A percentile compares a stretch with the other conserved stretches of the same genome.
Evolutionary conservation across 2,329 filamentous ascomycete species (phyloP).

Genomic region (Fusarium tupiense): DNA sequence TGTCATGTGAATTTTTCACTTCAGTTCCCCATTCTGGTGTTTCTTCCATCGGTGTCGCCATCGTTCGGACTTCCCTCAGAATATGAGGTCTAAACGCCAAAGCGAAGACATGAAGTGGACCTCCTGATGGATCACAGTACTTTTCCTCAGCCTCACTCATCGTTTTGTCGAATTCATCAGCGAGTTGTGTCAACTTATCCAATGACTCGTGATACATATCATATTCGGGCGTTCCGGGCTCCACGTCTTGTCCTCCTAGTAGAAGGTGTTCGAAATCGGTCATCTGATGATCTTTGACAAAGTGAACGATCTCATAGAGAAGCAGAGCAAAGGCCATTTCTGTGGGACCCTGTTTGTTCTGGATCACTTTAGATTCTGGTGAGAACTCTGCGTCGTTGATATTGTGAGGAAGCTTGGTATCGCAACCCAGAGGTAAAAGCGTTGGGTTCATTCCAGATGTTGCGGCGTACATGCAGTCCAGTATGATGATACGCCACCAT

Average conservation of each 20-base stretch:
- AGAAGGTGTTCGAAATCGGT: slow-evolving; percentile 3
- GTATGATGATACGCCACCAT: slow-evolving; percentile 13
- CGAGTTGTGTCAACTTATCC: background rate
- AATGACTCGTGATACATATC: background rate
- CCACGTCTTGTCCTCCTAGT: background rate
- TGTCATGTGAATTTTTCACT: background rate
- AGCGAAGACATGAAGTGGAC: background rate
- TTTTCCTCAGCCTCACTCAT: background rate
- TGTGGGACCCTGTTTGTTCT: background rate
- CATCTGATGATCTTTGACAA: background rate
- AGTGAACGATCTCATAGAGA: background rate
- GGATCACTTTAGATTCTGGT: background rate
- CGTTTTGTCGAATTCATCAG: background rate
- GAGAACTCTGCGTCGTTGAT: slow-evolving; percentile 7
- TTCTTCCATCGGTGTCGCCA: background rate
- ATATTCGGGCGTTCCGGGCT: slow-evolving; percentile 1
- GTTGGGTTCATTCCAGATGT: slow-evolving; percentile 12
- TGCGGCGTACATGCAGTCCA: slow-evolving; percentile 12
- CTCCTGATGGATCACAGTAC: slow-evolving; percentile 1
- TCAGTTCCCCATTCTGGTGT: slow-evolving; percentile 13
- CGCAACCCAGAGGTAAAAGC: background rate
- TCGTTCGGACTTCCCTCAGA: background rate
- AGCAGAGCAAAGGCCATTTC: slow-evolving; percentile 7
- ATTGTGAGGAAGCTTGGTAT: background rate
- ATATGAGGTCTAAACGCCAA: background rate